Evolutionary conservation across 345 rosid genomes (phyloP), one percentile per base, ranked within the genome.

Genomic region (Eucalyptus victrix): DNA sequence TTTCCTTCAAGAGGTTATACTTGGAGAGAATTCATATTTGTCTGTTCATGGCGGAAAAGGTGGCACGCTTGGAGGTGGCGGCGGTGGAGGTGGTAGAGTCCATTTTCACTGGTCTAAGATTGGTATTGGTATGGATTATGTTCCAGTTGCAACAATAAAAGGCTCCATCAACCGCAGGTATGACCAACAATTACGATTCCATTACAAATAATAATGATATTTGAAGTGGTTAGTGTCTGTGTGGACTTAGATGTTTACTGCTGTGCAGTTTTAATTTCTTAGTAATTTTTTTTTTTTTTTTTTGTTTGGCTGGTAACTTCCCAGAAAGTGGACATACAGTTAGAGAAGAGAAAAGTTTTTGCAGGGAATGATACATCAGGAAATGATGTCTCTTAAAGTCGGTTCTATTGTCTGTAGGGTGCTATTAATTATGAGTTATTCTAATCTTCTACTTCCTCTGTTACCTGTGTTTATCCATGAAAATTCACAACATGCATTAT

Each of bases 71-170:
- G 99, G 99, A 18, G 99, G 98, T 65, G 99, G 99, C 34, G 99
- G 99, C 5, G 99, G 99, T 44, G 99, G 99, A 65, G 99, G 99
- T 87, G 99, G 99, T 81, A 96, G 99, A 91, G 96, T 96, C 92
- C 99, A 97, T 93, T 97, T 97, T 92, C 99, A 97, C 91, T 97
- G 99, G 99, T 95, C 96, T 90, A 95, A 94, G 89, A 92, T 97
- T 91, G 96, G 94, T 86, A 89, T 90, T 86, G 98, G 98, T 87
- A 91, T 92, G 86, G 98, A 97, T 89, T 97, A 97, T 92, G 91
- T 92, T 91, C 97, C 99, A 80, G 93, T 96, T 93, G 99, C 99
- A 90, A 91, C 91, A 65, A 85, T 97, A 50, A 90, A 60, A 80
- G 99, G 99, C 90, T 94, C 94, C 90, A 94, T 97, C 88, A 93